A percentile compares a stretch with the other conserved stretches of the same genome.
phyloP scores from a whole-genome alignment of 192 early-diverging fungal genomes.

The Coemansia sp. region DNA sequence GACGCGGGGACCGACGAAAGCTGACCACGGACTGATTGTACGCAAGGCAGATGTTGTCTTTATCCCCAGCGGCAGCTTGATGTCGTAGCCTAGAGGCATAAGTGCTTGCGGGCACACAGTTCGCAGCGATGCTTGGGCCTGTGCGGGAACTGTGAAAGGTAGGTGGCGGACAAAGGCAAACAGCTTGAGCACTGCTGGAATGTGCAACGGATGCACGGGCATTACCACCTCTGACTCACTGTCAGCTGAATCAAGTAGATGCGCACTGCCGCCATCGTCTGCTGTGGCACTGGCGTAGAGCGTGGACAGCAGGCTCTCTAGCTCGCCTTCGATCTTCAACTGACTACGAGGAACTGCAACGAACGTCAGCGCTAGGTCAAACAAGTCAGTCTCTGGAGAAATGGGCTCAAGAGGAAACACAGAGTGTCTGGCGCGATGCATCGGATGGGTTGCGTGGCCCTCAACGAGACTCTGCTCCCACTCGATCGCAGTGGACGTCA shows the following conservation, averaged over 20 bases:
- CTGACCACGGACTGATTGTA: conserved; percentile 67
- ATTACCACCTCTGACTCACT: conserved; percentile 50
- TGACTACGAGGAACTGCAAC: conserved; percentile 55
- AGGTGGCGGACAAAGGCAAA: conserved; percentile 55
- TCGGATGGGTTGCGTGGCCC: conserved; percentile 72
- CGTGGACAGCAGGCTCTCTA: conserved; percentile 42
- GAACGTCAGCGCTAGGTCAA: conserved; percentile 48
- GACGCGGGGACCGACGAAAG: conserved; percentile 61
- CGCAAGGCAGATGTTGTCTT: conserved; percentile 67
- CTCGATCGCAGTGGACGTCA: conserved; percentile 53
- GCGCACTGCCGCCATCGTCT: conserved; percentile 14
- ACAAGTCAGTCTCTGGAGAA: conserved; percentile 45
- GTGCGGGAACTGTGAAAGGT: conserved; percentile 40
- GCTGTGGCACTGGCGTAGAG: conserved; percentile 31
- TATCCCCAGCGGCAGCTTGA: conserved; percentile 66
- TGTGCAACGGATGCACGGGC: conserved; percentile 64
- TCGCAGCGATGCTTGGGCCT: conserved; percentile 64
- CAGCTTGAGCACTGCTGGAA: conserved; percentile 59
- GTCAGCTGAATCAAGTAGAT: conserved; percentile 29
- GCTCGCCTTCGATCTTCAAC: conserved; percentile 51
- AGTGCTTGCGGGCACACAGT: conserved; percentile 53
- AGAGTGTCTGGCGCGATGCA: conserved; percentile 64
- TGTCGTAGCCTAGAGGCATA: conserved; percentile 28
- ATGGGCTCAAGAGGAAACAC: conserved; percentile 59
- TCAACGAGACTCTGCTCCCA: conserved; percentile 71